Evolutionary conservation across 1,139 yeast species (phyloP), one percentile per base, ranked within the genome.

Genomic region (Entelexis paramagnoliae): DNA sequence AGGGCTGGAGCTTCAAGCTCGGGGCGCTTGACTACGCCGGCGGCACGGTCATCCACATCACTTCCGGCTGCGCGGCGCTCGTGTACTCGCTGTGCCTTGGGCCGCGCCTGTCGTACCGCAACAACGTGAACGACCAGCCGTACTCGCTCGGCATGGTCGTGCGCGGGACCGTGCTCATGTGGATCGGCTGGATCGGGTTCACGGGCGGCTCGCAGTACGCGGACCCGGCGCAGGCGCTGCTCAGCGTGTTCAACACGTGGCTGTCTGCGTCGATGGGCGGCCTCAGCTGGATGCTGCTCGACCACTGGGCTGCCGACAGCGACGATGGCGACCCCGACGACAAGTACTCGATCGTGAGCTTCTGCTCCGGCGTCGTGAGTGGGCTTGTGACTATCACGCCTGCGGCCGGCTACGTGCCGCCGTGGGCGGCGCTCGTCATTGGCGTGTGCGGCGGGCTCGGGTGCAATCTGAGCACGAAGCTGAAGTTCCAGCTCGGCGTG

Each of bases 141-240:
- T 61, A 58, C 47, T 63, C 63, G 30, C 56, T 64, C 4, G 41
- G 62, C 10, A 51, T 64, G 45, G 76, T 81, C 24, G 68, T 80
- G 0, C 60, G 79, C 26, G 87, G 87, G 16, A 76, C 84, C 0
- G 66, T 74, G 16, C 65, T 75, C 49, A 62, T 73, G 63, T 80
- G 82, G 72, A 77, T 81, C 54, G 95, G 96, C 11, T 87, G 96
- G 96, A 72, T 86, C 54, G 86, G 91, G 34, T 87, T 87, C 73
- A 87, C 87, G 64, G 87, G 94, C 14, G 87, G 89, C 43, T 80
- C 93, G 7, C 81, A 89, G 56, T 74, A 77, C 29, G 75, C 76
- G 49, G 82, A 83, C 55, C 69, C 79, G 62, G 60, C 71, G 47
- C 66, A 69, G 53, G 72, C 78, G 1, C 66, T 73, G 62, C 76